Base-by-base conservation (phyloP, 441 rosid species). In the Bruguiera hainesii region DNA sequence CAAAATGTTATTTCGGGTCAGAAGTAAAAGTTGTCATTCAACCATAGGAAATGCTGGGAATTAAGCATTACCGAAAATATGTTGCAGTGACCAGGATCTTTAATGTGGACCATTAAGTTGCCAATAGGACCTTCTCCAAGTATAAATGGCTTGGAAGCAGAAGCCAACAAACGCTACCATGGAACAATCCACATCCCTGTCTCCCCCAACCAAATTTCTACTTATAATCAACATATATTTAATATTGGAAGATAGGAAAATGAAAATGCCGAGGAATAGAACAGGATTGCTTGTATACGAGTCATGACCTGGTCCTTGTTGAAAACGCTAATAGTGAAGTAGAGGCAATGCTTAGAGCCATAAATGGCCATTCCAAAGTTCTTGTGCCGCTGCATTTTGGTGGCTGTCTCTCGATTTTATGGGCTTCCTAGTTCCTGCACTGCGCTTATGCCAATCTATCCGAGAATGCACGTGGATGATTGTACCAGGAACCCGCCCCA, bases 111-210 rank as follows among this genome's bases (percentile, higher is more conserved):
- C 83, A 76, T 73, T 71, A 93, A 81, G 77, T 93, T 90, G 56
- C 87, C 89, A 39, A 88, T 62, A 7, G 96, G 97, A 33, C 76
- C 89, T 69, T 84, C 81, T 18, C 95, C 89, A 7, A 1, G 89
- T 81, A 63, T 93, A 93, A 35, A 78, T 76, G 51, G 96, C 93
- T 81, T 93, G 96, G 73, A 93, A 93, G 76, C 85, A 83, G 65
- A 93, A 89, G 10, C 98, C 98, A 35, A 89, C 78, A n/a, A 93
- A 90, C 3, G 97, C 96, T 25, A 90, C 74, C 98, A 93, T 93
- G 0, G 98, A 42, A 25, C 58, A 63, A 68, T 74, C 64, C n/a
- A 60, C 8, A 26, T 60, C 73, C 73, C 85, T 82, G 80, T 60
- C 68, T 66, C 13, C 49, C 49, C 35, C 8, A 25, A 16, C 20